phyloP scores from a whole-genome alignment of 106 monocot genomes.

The Ottelia alismoides region DNA sequence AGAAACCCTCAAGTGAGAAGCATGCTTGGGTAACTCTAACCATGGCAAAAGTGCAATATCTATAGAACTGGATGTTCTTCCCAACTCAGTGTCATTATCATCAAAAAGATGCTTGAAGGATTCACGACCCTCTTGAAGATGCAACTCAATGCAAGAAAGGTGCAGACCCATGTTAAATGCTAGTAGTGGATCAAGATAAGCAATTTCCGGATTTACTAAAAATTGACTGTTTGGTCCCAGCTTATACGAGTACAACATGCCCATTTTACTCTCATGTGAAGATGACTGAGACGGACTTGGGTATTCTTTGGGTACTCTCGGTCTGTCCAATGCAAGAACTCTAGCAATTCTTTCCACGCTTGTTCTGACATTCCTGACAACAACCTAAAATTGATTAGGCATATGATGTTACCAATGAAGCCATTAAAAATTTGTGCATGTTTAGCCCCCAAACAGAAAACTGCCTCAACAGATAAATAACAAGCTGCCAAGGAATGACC shows the following conservation, averaged over 20 bases:
- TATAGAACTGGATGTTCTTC: slow-evolving; percentile 7
- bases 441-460: background rate
- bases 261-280: slow-evolving; percentile 15
- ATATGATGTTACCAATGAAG: no score
- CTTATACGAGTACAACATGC: slow-evolving; percentile 34
- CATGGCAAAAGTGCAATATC: slow-evolving; percentile 48
- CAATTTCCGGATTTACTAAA: slow-evolving; percentile 28
- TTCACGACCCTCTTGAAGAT: slow-evolving; percentile 32
- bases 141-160: slow-evolving; percentile 44
- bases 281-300: background rate
- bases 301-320: slow-evolving; percentile 7
- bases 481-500: background rate
- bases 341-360: slow-evolving; percentile 58
- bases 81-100: slow-evolving; percentile 3
- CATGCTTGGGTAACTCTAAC: slow-evolving; percentile 64
- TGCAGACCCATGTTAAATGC: slow-evolving; percentile 92
- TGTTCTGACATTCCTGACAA: slow-evolving; percentile 52
- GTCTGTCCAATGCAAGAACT: slow-evolving; percentile 44
- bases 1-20: slow-evolving; percentile 75
- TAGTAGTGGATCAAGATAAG: slow-evolving; percentile 57
- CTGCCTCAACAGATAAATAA: background rate
- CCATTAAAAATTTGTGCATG: background rate
- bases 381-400: slow-evolving; percentile 45
- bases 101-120: slow-evolving; percentile 33
- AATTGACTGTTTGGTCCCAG: slow-evolving; percentile 12